Percentiles rank a stretch among this genome's conserved stretches.
These are phyloP conservation scores for Nicotiana otophora DNA, from an alignment of 257 asterid species.

Conservation along the genomic window DNA sequence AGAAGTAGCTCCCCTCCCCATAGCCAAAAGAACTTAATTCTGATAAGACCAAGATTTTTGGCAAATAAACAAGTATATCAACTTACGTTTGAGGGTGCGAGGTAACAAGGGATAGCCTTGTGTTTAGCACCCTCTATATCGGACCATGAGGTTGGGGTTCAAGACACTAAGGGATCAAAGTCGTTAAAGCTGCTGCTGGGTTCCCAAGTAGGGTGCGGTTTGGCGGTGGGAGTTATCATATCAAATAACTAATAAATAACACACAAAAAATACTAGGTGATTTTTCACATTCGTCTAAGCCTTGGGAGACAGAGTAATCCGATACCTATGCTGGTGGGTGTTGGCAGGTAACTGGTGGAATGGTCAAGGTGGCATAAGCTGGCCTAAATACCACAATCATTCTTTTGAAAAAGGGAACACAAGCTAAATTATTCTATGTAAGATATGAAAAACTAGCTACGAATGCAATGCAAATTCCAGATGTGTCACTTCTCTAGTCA, in stretches of 20 bases:
- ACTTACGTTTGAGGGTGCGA: background rate
- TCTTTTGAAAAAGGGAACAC: background rate
- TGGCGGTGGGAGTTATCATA: background rate
- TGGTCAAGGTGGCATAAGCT: too few relatives aligned
- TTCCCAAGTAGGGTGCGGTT: background rate
- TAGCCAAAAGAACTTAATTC: background rate
- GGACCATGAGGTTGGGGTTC: background rate
- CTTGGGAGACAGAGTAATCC: too few relatives aligned
- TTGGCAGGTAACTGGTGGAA: too few relatives aligned
- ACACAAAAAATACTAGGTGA: too few relatives aligned
- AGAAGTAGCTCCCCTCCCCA: background rate
- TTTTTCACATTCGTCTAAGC: too few relatives aligned
- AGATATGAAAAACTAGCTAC: background rate
- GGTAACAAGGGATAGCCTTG: background rate
- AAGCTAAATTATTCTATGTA: background rate
- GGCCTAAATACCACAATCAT: too few relatives aligned
- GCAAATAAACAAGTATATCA: background rate
- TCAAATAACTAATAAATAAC: background rate
- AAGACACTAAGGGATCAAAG: background rate
- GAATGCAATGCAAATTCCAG: background rate
- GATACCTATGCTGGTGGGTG: too few relatives aligned
- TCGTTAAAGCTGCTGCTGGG: background rate
- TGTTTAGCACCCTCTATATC: background rate
- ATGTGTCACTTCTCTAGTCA: background rate
- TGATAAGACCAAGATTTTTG: background rate